phyloP scores from a whole-genome alignment of 1,139 yeast genomes.

The Suhomyces bribrorum region DNA sequence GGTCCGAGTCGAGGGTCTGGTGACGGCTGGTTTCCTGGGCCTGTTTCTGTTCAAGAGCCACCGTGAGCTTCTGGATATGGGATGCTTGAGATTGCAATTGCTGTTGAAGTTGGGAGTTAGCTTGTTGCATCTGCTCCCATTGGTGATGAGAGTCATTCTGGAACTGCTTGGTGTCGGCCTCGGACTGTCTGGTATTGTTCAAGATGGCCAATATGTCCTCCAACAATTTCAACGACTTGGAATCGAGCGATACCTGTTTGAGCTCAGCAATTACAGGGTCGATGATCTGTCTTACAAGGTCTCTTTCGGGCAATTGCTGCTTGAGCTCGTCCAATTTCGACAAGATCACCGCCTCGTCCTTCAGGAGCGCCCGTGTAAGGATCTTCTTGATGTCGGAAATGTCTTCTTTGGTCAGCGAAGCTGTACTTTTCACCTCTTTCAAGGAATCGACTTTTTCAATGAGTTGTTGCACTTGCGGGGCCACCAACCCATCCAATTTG shows the following conservation, averaged over 20 bases:
- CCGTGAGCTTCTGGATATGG: slow-evolving; percentile 1
- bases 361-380: slow-evolving; percentile 5
- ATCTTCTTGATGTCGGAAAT: slow-evolving; percentile 6
- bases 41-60: background rate
- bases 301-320: slow-evolving; percentile 16
- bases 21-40: no score
- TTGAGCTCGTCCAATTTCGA: slow-evolving; percentile 9
- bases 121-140: background rate
- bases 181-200: slow-evolving; percentile 7
- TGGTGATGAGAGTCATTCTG: slow-evolving; percentile 3
- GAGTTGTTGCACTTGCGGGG: no score
- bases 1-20: no score
- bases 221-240: slow-evolving; percentile 20
- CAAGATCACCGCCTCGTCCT: slow-evolving; percentile 6
- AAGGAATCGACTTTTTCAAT: background rate
- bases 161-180: slow-evolving; percentile 7
- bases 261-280: slow-evolving; percentile 31
- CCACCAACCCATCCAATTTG: background rate
- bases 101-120: background rate
- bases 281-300: slow-evolving; percentile 22
- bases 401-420: slow-evolving; percentile 4
- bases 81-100: background rate
- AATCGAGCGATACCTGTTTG: slow-evolving; percentile 26
- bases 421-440: background rate
- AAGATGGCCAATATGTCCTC: slow-evolving; percentile 20